Base-by-base conservation (phyloP, 176 grass and related monocot species). In the Oryza officinalis region DNA sequence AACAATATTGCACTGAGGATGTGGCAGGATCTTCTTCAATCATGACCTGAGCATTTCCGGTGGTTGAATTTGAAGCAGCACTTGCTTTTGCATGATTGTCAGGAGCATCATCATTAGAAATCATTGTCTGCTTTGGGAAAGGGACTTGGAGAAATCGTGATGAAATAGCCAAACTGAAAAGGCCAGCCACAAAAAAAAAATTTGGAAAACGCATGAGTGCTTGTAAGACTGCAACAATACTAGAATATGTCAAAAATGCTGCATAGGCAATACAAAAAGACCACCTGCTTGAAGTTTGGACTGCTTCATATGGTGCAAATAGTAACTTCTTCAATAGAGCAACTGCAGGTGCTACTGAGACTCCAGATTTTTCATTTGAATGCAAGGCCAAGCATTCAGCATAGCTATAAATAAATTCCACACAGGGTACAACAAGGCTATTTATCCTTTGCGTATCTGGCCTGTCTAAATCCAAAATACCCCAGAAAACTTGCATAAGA, bases 91-190 rank as follows among this genome's bases (percentile, higher is more conserved):
- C 71, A 78, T 87, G 85, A 88, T 79, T 93, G 69, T 94, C 95
- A 74, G 84, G 47, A 80, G 82, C 68, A 80, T 98, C 96, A 91
- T 98, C 96, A 87, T 81, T 90, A 86, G 82, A 72, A 84, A 98
- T 76, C 91, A 98, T 98, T 87, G 96, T 98, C 85, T 98, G 96
- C 77, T 98, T 98, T 10, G 96, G 96, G 80, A 98, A 98, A 86
- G 96, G 96, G 10, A 98, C 96, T 93, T 98, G 93, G 65, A 98
- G 93, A 85, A 98, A 89, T 72, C 96, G 76, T 40, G 96, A 98
- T 90, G 96, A 95, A 85, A 98, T 95, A 60, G 96, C 96, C 82
- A 98, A 98, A 89, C 96, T 98, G 85, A 83, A 88, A 88, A 66
- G 9, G 9, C 68, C 57, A 89, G 23, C 17, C 88, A 79, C 18